Conservation (phyloP, 768 basidiomycete species). For the Clitopilus passeckerianus region DNA sequence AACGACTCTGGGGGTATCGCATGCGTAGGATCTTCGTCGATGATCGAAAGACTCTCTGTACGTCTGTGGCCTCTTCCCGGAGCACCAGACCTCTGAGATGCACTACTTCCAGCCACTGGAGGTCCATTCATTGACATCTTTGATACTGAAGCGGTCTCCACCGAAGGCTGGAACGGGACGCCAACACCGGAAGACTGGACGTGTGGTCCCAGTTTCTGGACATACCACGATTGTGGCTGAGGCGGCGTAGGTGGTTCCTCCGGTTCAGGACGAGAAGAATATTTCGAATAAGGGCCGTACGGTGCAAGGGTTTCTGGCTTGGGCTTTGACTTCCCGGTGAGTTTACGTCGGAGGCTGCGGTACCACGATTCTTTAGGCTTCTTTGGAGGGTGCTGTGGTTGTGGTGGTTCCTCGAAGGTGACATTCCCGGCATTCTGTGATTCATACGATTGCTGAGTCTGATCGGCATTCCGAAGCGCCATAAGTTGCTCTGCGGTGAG, state of each 20-base stretch:
- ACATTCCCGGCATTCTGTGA: neutral
- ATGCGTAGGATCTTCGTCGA: constrained; percentile 34
- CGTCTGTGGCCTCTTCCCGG: constrained; percentile 14
- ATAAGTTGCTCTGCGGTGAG: constrained; percentile 29
- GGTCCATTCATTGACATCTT: constrained; percentile 16
- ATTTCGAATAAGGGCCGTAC: neutral
- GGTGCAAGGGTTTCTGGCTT: neutral
- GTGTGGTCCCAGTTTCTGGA: constrained; percentile 7
- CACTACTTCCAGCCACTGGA: constrained; percentile 24
- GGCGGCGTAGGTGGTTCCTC: constrained; percentile 13
- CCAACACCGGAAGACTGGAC: constrained; percentile 17
- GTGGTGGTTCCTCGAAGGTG: constrained; percentile 3
- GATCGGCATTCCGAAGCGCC: constrained; percentile 16
- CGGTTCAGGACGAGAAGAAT: neutral
- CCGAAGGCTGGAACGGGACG: constrained; percentile 13
- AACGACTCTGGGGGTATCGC: constrained; percentile 18
- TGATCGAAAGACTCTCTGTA: constrained; percentile 26
- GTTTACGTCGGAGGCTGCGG: neutral
- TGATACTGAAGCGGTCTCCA: constrained; percentile 16
- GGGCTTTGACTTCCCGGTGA: neutral
- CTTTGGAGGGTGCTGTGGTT: constrained; percentile 14
- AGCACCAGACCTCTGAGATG: constrained; percentile 19
- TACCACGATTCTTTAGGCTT: constrained; percentile 36
- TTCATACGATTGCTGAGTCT: constrained; percentile 9
- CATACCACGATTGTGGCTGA: constrained; percentile 24